A percentile compares a stretch with the other conserved stretches of the same genome.
phyloP scores from a whole-genome alignment of 1,284 basidiomycete species.

The Ustilago crameri region DNA sequence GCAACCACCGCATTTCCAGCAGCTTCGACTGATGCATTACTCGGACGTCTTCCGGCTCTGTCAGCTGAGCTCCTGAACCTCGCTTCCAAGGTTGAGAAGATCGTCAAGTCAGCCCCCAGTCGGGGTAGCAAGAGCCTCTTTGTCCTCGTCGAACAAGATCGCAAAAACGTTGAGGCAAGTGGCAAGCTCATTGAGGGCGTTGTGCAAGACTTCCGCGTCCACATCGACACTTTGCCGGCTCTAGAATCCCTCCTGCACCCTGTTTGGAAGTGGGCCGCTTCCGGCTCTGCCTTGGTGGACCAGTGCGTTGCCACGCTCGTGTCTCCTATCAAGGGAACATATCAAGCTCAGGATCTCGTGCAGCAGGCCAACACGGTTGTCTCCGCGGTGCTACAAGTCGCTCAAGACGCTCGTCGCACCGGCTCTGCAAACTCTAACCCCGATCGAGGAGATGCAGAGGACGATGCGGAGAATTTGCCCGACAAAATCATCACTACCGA shows the following conservation, averaged over 20 bases:
- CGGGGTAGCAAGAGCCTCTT: constrained; percentile 7
- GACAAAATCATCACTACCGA: constrained; percentile 47
- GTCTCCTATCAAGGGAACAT: constrained; percentile 12
- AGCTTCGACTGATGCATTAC: constrained; percentile 5
- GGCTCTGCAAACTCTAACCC: constrained; percentile 1
- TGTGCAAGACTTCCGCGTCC: constrained; percentile 11
- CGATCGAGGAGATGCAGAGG: neutral
- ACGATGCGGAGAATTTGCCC: constrained; percentile 18
- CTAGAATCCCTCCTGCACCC: constrained; percentile 39
- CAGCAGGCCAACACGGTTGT: constrained; percentile 43
- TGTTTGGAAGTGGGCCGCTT: constrained; percentile 20
- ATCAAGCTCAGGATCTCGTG: constrained; percentile 18
- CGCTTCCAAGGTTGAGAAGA: constrained; percentile 13
- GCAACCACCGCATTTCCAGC: constrained; percentile 30
- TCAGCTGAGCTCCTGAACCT: constrained; percentile 15
- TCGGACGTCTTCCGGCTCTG: constrained; percentile 13
- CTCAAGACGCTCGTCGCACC: constrained; percentile 56
- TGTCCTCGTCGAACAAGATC: constrained; percentile 32
- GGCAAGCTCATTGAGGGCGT: constrained; percentile 14
- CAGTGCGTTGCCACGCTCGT: constrained; percentile 21
- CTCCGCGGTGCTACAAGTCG: constrained; percentile 61
- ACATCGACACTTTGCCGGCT: constrained; percentile 15
- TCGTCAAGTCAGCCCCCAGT: constrained; percentile 4
- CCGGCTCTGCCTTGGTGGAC: constrained; percentile 6
- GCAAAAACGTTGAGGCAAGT: constrained; percentile 6